phyloP scores from a whole-genome alignment of 805 yeast genomes.

The Metschnikowia bowlesiae region DNA sequence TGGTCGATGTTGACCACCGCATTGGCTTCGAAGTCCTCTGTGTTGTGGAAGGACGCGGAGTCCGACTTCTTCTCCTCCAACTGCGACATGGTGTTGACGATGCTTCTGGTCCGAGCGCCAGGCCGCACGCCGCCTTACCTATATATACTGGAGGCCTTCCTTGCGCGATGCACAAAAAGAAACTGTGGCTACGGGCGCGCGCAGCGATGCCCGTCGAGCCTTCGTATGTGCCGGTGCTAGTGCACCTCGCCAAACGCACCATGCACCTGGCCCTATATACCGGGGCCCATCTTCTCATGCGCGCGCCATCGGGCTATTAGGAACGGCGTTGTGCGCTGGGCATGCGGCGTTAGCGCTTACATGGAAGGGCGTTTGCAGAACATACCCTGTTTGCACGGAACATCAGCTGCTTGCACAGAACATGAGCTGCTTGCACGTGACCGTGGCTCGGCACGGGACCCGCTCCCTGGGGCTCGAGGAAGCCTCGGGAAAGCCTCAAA shows the following conservation, averaged over 20 bases:
- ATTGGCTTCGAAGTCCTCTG: constrained; percentile 14
- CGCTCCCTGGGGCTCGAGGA: neutral
- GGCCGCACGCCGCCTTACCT: neutral
- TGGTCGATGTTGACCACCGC: constrained; percentile 37
- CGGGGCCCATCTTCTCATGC: neutral
- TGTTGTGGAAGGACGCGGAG: constrained; percentile 5
- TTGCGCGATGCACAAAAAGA: neutral
- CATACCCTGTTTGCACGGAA: no score
- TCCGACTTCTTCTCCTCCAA: constrained; percentile 14
- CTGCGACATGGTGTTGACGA: constrained; percentile 6
- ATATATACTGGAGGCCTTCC: neutral
- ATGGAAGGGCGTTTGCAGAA: neutral
- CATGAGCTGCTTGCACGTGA: neutral
- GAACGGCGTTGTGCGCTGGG: neutral
- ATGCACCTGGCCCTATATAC: neutral
- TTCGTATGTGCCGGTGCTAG: neutral
- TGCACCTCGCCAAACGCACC: neutral
- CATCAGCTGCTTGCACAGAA: neutral
- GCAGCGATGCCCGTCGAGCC: neutral
- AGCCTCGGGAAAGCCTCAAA: neutral
- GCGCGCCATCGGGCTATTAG: neutral
- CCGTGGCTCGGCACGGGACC: neutral
- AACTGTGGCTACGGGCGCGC: neutral
- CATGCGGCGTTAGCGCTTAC: constrained; percentile 1
- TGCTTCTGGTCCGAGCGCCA: neutral